Evolutionary conservation across 129 eudicot genomes (phyloP).

Genomic region (Centaurea solstitialis): DNA sequence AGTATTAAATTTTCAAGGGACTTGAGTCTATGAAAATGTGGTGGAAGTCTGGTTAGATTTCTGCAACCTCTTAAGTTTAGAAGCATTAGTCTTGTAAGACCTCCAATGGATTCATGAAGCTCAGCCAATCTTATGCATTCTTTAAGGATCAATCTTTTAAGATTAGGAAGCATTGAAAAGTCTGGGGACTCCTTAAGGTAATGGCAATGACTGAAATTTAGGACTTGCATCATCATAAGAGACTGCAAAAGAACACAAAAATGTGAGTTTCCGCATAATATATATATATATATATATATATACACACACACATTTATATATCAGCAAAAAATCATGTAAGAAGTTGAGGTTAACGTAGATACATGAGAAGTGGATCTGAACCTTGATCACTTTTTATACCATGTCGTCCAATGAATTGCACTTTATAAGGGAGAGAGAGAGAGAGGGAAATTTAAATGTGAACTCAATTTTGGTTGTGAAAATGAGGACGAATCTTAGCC

Average conservation of each 20-base stretch:
- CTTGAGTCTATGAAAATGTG: not conserved
- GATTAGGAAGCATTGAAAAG: conserved; percentile 21
- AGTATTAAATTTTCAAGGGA: conserved; percentile 9
- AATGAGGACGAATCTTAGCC: too few species aligned
- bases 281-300: too few species aligned
- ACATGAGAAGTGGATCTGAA: too few species aligned
- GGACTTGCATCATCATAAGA: conserved; percentile 15
- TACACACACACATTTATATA: too few species aligned
- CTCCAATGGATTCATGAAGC: conserved; percentile 25
- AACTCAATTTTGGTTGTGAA: too few species aligned
- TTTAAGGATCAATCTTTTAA: conserved; percentile 14
- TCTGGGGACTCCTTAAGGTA: conserved; percentile 10
- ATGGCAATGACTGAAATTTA: conserved; percentile 19
- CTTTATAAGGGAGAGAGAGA: too few species aligned
- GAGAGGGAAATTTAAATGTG: too few species aligned
- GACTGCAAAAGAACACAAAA: conserved; percentile 19
- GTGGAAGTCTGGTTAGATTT: conserved; percentile 18
- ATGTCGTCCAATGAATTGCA: too few species aligned
- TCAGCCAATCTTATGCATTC: conserved; percentile 10
- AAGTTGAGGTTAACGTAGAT: too few species aligned
- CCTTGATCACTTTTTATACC: too few species aligned
- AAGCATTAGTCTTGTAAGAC: conserved; percentile 1
- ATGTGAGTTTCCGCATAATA: not conserved
- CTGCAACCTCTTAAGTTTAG: conserved; percentile 19
- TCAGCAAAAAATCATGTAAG: too few species aligned